These are phyloP conservation scores for Leccinum broughii DNA, from an alignment of 768 basidiomycete species.

Conservation along the genomic window DNA sequence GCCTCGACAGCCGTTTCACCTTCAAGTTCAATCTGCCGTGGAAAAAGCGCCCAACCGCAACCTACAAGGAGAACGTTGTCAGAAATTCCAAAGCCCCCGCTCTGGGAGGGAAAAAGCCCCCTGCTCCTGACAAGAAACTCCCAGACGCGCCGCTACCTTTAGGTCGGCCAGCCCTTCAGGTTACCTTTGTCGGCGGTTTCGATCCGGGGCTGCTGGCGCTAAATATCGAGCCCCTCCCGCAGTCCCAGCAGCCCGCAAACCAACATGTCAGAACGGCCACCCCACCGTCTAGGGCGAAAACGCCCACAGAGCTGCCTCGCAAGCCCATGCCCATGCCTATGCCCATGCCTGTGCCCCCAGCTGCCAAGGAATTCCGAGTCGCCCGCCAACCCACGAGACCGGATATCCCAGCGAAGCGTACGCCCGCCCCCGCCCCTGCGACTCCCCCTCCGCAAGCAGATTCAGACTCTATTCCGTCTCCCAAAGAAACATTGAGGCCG, in stretches of 20 bases:
- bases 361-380: slow-evolving; percentile 14
- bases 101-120: slow-evolving; percentile 25
- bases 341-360: slow-evolving; percentile 38
- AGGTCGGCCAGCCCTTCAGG: not conserved
- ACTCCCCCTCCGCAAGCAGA: slow-evolving; percentile 32
- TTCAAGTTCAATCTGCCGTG: slow-evolving; percentile 17
- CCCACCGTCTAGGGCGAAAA: not conserved
- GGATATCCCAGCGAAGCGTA: slow-evolving; percentile 13
- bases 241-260: slow-evolving; percentile 11
- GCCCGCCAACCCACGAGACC: slow-evolving; percentile 21
- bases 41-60: slow-evolving; percentile 10
- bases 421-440: slow-evolving; percentile 21
- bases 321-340: slow-evolving; percentile 20
- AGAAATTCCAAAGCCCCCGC: slow-evolving; percentile 35
- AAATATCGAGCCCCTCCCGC: slow-evolving; percentile 8
- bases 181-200: slow-evolving; percentile 54
- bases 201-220: slow-evolving; percentile 14
- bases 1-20: not conserved
- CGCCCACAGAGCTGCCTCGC: slow-evolving; percentile 3
- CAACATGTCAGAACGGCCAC: not conserved
- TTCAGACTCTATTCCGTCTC: slow-evolving; percentile 31
- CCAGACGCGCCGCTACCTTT: slow-evolving; percentile 3
- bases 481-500: slow-evolving; percentile 1
- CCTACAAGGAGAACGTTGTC: slow-evolving; percentile 20
- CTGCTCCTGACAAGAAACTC: slow-evolving; percentile 14